Percentiles rank a stretch among this genome's conserved stretches.
These are phyloP conservation scores for Pichia kluyveri DNA, from an alignment of 805 yeast genomes.

Conservation along the genomic window DNA sequence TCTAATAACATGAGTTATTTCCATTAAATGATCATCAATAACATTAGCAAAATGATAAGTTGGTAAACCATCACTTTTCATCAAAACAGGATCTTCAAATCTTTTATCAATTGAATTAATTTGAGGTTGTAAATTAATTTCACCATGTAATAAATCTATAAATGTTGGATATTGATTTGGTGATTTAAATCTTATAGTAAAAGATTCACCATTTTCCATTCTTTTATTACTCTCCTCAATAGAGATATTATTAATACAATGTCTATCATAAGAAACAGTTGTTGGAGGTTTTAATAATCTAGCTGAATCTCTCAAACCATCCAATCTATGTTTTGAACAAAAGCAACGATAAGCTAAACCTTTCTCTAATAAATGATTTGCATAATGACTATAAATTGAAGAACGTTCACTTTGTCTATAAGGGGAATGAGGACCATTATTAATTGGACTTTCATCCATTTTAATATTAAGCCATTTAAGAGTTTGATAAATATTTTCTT, in stretches of 20 bases:
- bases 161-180: conserved; percentile 65
- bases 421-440: conserved; percentile 72
- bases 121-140: conserved; percentile 70
- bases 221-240: conserved; percentile 31
- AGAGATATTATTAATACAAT: conserved; percentile 44
- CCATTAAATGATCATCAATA: conserved; percentile 89
- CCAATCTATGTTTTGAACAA: conserved; percentile 74
- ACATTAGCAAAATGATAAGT: conserved; percentile 97
- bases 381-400: conserved; percentile 54
- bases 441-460: conserved; percentile 81
- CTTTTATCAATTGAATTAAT: conserved; percentile 59
- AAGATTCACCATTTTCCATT: conserved; percentile 29
- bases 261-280: conserved; percentile 83
- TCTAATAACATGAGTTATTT: conserved; percentile 85
- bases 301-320: conserved; percentile 62
- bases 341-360: conserved; percentile 83
- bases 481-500: conserved; percentile 64
- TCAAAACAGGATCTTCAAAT: conserved; percentile 79
- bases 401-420: conserved; percentile 80
- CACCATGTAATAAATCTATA: conserved; percentile 71
- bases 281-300: conserved; percentile 75
- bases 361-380: conserved; percentile 42
- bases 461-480: conserved; percentile 67
- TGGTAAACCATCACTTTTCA: conserved; percentile 92
- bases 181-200: conserved; percentile 65